Evolutionary conservation across 1,139 yeast species (phyloP), one percentile per base, ranked within the genome.

Genomic region (Entelexis paramagnoliae): DNA sequence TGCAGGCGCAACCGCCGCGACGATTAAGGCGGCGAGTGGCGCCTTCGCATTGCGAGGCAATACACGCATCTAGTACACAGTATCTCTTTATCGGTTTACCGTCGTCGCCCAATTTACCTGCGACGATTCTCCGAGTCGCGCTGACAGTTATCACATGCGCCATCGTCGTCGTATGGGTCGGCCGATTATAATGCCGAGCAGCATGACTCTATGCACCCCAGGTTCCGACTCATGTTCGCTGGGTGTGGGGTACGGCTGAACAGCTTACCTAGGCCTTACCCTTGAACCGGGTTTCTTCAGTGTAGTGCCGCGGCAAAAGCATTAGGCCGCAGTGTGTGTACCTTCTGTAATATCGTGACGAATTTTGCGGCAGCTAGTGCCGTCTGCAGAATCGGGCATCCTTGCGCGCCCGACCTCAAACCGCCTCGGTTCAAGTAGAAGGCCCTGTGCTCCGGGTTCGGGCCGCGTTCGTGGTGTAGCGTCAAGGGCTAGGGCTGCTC

Each of bases 121-220:
- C 4, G 6, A 6, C 24, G 24, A 22, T 22, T 22, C 24, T 22
- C 24, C 24, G 24, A 22, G 6, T 28, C 14, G 14, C 20, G 43
- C 16, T 14, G 17, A n/a, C 8, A 5, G 14, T 26, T 16, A 13
- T 41, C 35, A 28, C 45, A 41, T 41, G 45, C 45, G 14, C 16
- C 16, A 4, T 32, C 26, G 14, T 33, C 26, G 22, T 19, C 16
- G 8, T 6, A 19, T 16, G 13, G 9, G 14, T 42, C 46, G 46
- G 46, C 46, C 46, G 46, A 42, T 42, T 10, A n/a, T 16, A 30
- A 30, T 30, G 19, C 46, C 46, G 46, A 42, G 26, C 34, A 22
- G n/a, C 17, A 32, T 42, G 46, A 42, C 46, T 42, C 46, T 42
- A 30, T 30, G 38, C 38, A 30, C 29, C 36, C 22, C 20, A 17